Percentiles rank a stretch among this genome's conserved stretches.
These are phyloP conservation scores for Penicillium pancosmium DNA, from an alignment of 495 filamentous ascomycete species.

Conservation along the genomic window DNA sequence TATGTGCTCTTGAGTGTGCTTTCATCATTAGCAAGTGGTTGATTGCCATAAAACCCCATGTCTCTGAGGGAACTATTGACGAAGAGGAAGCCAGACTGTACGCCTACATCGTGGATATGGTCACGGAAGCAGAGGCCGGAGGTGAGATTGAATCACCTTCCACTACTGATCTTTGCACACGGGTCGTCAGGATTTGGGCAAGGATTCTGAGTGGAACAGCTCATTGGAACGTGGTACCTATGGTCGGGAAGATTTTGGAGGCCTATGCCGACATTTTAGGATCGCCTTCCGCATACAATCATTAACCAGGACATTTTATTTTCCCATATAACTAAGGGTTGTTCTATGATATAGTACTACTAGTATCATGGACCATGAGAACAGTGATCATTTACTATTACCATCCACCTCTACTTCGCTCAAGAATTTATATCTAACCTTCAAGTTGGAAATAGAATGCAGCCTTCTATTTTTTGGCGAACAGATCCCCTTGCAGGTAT, in stretches of 20 bases:
- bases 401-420: too few relatives aligned
- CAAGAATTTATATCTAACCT: too few relatives aligned
- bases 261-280: constrained; percentile 9
- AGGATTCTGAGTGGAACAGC: constrained; percentile 10
- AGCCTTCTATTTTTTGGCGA: not conserved
- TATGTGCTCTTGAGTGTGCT: constrained; percentile 39
- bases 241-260: constrained; percentile 11
- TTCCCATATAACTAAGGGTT: too few relatives aligned
- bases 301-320: too few relatives aligned
- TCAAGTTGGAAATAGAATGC: too few relatives aligned
- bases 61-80: not conserved
- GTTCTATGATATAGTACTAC: too few relatives aligned
- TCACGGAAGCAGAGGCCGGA: not conserved
- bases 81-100: constrained; percentile 1
- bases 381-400: too few relatives aligned
- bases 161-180: constrained; percentile 5
- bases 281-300: not conserved
- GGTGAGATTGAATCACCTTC: not conserved
- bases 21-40: constrained; percentile 41
- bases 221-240: constrained; percentile 12
- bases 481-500: constrained; percentile 59
- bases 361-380: too few relatives aligned
- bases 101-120: constrained; percentile 3
- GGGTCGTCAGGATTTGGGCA: constrained; percentile 12
- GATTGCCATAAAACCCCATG: constrained; percentile 11